Evolutionary conservation across 108 stramenopile species (phyloP), one percentile per base, ranked within the genome.

Genomic region (Cyclotella sp.): DNA sequence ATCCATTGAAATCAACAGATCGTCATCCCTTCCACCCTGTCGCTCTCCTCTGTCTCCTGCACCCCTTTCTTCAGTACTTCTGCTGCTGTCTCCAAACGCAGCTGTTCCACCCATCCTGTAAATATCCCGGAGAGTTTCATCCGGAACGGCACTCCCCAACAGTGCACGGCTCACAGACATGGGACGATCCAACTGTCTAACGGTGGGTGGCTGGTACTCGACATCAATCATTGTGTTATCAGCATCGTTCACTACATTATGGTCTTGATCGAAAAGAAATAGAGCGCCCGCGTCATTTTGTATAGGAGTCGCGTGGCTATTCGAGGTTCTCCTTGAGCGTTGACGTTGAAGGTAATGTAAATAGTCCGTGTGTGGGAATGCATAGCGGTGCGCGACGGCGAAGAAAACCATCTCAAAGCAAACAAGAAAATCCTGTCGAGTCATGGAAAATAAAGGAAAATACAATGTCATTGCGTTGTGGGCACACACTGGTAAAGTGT

Each of bases 371-470:
- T 87, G 84, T 43, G 85, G 77, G 28, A 89, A 89, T 15, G 88
- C 75, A 65, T 83, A 81, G 30, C 70, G 73, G 52, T 86, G 85
- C 24, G 82, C 73, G 2, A 89, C 43, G 13, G 88, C 85, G 18
- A 84, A 86, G 47, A 79, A 45, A 14, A 89, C 76, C 85, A 87
- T 87, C 67, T 87, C 89, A 24, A 90, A 70, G 64, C 78, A 90
- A 63, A 87, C 77, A 21, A 85, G 59, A 46, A 52, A 72, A 60
- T 86, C 85, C 75, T 57, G 19, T 46, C 5, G 0, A 2, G 42
- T 19, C 16, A 26, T 46, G 18, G 65, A 75, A 57, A 63, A 76
- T 11, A 82, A 51, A 29, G 57, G 61, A 64, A 39, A 16, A 7
- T n/a, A 30, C 29, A 12, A 34, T 44, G 45, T 21, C 21, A 15